Conservation (phyloP, 2,329 filamentous ascomycete species). For the Aspergillus sp. region DNA sequence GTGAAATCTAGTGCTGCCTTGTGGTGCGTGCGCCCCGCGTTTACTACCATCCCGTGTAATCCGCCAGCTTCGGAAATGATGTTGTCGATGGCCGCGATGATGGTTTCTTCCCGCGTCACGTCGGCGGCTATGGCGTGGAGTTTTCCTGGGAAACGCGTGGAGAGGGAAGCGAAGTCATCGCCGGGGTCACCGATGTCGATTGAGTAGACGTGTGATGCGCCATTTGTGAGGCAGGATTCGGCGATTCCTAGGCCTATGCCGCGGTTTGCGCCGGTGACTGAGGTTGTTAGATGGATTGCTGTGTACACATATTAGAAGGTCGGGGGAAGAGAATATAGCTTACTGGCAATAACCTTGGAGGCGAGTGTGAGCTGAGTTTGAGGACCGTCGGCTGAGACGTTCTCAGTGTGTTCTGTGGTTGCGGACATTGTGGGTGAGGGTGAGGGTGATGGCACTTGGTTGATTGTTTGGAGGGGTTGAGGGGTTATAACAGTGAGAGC, state of each 20-base stretch:
- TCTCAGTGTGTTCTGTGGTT: background rate
- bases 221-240: slow-evolving; percentile 49
- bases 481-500: background rate
- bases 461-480: background rate
- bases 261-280: slow-evolving; percentile 29
- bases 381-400: background rate
- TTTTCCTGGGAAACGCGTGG: slow-evolving; percentile 39
- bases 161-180: slow-evolving; percentile 17
- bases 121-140: slow-evolving; percentile 46
- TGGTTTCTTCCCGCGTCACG: slow-evolving; percentile 49
- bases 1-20: slow-evolving; percentile 54
- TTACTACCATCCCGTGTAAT: slow-evolving; percentile 52
- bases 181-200: slow-evolving; percentile 44
- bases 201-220: slow-evolving; percentile 45
- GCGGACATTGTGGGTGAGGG: background rate
- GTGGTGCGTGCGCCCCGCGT: slow-evolving; percentile 54
- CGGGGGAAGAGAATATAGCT: background rate
- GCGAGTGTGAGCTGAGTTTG: slow-evolving; percentile 30
- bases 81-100: slow-evolving; percentile 46
- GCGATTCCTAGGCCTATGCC: slow-evolving; percentile 45
- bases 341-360: slow-evolving; percentile 37
- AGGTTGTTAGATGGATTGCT: background rate
- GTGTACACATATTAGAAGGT: background rate
- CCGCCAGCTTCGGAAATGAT: slow-evolving; percentile 46
- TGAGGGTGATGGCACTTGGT: background rate